Evolutionary conservation across 208 protist species (phyloP), one percentile per base, ranked within the genome.

Genomic region (Blechomonas ayalai): DNA sequence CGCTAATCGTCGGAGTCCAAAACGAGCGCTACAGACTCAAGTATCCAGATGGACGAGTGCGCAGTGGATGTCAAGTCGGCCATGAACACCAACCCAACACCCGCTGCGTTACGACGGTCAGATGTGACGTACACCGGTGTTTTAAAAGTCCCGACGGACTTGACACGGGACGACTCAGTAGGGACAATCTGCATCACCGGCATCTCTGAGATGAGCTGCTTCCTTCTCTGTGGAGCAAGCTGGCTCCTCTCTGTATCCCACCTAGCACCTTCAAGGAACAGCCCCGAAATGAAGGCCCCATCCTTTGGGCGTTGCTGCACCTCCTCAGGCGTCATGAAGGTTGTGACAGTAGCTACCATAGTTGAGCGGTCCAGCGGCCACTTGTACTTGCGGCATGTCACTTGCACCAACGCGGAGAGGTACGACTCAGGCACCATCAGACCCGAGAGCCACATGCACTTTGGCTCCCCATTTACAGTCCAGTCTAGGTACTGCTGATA

Each of bases 81-180:
- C 56, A 97, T 87, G 54, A 99, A 99, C 10, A 99, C 97, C 0
- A 98, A 67, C n/a, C 98, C 97, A 0, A 97, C 96, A 27, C 97
- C 97, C 49, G 95, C 97, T 7, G 95, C 96, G 51, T 97, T 98
- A 8, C 92, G 75, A 25, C 97, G 76, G 27, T 96, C 90, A 13
- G 90, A 87, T 18, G 97, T 99, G 7, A 98, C 87, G 77, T 99
- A 99, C 25, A 99, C 96, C n/a, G 98, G 98, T 13, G 97, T 97
- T 25, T 76, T 76, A 52, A 99, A 96, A 7, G 92, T 98, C 37
- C 88, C 89, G 19, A 96, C 82, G 25, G 84, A 81, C 72, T 98
- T 97, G 13, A 98, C 59, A 15, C 95, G 91, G 31, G 80, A 92
- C 19, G 69, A 59, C 73, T 99, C 97, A 4, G 95, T 95, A 13